Evolutionary conservation across 2,329 filamentous ascomycete genomes (phyloP).

Genomic region (Xylariaceae sp.): DNA sequence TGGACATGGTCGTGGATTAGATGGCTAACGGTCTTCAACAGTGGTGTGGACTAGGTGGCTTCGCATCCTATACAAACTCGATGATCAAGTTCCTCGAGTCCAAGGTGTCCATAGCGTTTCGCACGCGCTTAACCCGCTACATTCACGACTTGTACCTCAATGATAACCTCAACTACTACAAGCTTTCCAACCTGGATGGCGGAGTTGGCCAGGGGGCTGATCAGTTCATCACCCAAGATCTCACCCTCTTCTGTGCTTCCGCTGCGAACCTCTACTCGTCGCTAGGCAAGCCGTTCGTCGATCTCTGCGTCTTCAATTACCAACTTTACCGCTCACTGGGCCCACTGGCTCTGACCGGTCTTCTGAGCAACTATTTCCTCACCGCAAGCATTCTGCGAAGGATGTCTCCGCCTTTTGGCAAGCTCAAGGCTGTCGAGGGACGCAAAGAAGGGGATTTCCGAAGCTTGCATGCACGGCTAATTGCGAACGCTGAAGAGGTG

Average conservation of each 20-base stretch:
- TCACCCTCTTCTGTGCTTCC: constrained; percentile 89
- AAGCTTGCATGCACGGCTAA: constrained; percentile 80
- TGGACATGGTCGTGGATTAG: too few relatives aligned
- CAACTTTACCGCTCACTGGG: constrained; percentile 90
- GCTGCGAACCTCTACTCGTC: constrained; percentile 93
- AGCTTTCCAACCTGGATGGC: constrained; percentile 84
- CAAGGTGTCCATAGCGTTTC: constrained; percentile 96
- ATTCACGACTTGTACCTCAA: constrained; percentile 97
- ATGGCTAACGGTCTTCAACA: constrained; percentile 21
- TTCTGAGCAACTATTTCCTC: constrained; percentile 87
- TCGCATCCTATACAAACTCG: constrained; percentile 94
- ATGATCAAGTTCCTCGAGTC: constrained; percentile 99
- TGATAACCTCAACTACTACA: constrained; percentile 93
- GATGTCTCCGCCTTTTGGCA: constrained; percentile 91
- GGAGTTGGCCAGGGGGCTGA: constrained; percentile 88
- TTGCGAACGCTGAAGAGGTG: constrained; percentile 95
- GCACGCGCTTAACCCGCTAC: constrained; percentile 87
- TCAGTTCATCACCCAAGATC: constrained; percentile 94
- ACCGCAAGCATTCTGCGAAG: constrained; percentile 84
- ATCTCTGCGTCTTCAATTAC: constrained; percentile 96
- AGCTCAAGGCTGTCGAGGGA: constrained; percentile 91
- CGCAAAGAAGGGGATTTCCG: constrained; percentile 93
- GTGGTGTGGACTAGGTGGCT: constrained; percentile 89
- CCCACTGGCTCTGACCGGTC: constrained; percentile 74
- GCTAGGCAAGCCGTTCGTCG: constrained; percentile 94